These are phyloP conservation scores for Naganishia sp. DNA, from an alignment of 1,284 basidiomycete species.

Conservation along the genomic window DNA sequence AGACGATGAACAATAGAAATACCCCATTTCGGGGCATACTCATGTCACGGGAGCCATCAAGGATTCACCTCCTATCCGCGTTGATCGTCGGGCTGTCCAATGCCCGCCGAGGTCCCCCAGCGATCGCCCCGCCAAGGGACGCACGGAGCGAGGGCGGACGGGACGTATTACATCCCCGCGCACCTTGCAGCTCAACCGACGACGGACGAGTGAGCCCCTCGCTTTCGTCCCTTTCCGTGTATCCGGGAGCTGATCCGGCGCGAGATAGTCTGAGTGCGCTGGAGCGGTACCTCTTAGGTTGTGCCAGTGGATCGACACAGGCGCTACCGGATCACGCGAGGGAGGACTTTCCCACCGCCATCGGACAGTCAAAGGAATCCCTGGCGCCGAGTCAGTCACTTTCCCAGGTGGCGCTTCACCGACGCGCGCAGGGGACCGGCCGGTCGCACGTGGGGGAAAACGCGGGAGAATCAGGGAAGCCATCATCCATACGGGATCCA, in stretches of 20 bases:
- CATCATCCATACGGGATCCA: background rate
- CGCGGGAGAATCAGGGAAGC: background rate
- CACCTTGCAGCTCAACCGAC: slow-evolving; percentile 19
- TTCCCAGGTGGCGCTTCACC: slow-evolving; percentile 4
- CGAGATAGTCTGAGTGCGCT: slow-evolving; percentile 1
- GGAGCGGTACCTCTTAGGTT: slow-evolving; percentile 11
- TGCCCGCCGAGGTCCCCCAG: slow-evolving; percentile 13
- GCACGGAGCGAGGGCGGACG: background rate
- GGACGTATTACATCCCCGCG: slow-evolving; percentile 19
- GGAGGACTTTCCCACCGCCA: slow-evolving; percentile 1
- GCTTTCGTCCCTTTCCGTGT: background rate
- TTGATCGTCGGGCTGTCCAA: background rate
- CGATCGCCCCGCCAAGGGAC: background rate
- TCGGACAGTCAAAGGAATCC: background rate
- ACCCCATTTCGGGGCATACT: too few species aligned
- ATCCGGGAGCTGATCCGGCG: background rate
- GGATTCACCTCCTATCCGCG: too few species aligned
- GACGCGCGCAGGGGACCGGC: background rate
- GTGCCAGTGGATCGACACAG: slow-evolving; percentile 15
- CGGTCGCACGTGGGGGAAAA: background rate
- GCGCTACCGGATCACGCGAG: slow-evolving; percentile 11
- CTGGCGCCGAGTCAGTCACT: slow-evolving; percentile 13
- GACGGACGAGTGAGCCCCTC: slow-evolving; percentile 25
- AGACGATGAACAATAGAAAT: too few species aligned
- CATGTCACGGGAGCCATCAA: too few species aligned